Evolutionary conservation across 768 basidiomycete genomes (phyloP).

Genomic region (Rhodotorula kratochvilovae): DNA sequence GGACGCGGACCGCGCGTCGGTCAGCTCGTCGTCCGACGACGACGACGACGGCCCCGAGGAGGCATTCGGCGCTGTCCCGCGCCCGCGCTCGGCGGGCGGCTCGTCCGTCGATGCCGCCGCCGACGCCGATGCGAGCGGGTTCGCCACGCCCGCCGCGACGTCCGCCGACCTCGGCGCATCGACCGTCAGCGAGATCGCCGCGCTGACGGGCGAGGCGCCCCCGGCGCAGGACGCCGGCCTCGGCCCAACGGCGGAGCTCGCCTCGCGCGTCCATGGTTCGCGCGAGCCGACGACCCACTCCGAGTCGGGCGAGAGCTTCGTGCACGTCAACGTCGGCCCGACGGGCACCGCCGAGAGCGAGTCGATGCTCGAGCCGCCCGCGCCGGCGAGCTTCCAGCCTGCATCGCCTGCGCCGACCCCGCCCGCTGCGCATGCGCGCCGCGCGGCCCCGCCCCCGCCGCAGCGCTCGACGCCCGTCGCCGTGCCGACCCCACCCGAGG

Average conservation of each 20-base stretch:
- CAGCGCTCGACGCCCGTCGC: not conserved
- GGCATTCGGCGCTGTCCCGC: not conserved
- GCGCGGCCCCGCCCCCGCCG: constrained; percentile 27
- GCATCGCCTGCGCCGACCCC: not conserved
- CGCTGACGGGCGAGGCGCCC: not conserved
- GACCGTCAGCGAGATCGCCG: constrained; percentile 1
- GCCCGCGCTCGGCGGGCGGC: not conserved
- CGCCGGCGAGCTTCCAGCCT: constrained; percentile 12
- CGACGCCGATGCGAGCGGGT: not conserved
- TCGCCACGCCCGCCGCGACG: not conserved
- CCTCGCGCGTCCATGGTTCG: not conserved
- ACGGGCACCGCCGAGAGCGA: constrained; percentile 1
- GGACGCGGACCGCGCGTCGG: not conserved
- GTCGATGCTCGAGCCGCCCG: constrained; percentile 7
- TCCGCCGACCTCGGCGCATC: too few species aligned
- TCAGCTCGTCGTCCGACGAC: not conserved
- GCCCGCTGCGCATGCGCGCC: not conserved
- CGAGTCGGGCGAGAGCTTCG: constrained; percentile 38
- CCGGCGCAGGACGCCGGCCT: not conserved
- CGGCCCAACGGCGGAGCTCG: not conserved
- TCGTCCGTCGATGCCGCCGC: too few species aligned
- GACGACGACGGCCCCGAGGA: constrained; percentile 24
- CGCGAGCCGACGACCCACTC: not conserved
- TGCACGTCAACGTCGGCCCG: constrained; percentile 26
- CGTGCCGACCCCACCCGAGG: not conserved